Percentiles rank a stretch among this genome's conserved stretches.
Evolutionary conservation across 2,329 filamentous ascomycete species (phyloP).

Genomic region (Corniculantispora saksenae): DNA sequence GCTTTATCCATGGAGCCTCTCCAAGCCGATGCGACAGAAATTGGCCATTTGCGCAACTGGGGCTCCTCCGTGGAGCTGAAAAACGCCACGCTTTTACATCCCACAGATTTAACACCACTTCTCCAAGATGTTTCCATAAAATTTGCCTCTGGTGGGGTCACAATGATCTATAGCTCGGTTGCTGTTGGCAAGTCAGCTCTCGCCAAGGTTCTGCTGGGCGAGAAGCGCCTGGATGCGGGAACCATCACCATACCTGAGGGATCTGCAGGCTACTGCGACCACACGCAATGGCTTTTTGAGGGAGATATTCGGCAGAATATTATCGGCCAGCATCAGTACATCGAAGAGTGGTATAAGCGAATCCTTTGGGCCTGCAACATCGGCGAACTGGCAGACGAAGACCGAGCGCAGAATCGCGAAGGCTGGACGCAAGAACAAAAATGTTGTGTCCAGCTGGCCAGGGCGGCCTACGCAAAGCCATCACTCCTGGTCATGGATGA

Average conservation of each 20-base stretch:
- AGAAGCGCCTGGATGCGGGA: neutral
- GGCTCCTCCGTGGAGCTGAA: neutral
- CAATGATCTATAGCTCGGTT: neutral
- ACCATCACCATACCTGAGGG: neutral
- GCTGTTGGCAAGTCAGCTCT: neutral
- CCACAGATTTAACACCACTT: neutral
- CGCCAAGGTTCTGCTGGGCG: neutral
- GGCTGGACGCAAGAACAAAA: neutral
- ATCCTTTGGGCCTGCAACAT: slow-evolving; percentile 1
- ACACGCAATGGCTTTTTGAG: slow-evolving; percentile 46
- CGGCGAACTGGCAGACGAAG: neutral
- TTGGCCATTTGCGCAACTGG: neutral
- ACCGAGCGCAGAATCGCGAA: neutral
- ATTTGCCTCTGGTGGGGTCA: slow-evolving; percentile 27
- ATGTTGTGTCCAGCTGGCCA: neutral
- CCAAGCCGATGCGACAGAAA: neutral
- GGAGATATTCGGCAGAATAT: slow-evolving; percentile 41
- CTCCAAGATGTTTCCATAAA: neutral
- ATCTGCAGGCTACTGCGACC: slow-evolving; percentile 16
- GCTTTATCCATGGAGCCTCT: neutral
- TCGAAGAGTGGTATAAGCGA: neutral
- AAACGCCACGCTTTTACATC: neutral
- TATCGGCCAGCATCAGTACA: slow-evolving; percentile 26
- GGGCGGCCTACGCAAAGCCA: neutral
- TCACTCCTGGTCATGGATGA: neutral